Evolutionary conservation across 768 basidiomycete genomes (phyloP), one percentile per base, ranked within the genome.

Genomic region (Ramaria sp.): DNA sequence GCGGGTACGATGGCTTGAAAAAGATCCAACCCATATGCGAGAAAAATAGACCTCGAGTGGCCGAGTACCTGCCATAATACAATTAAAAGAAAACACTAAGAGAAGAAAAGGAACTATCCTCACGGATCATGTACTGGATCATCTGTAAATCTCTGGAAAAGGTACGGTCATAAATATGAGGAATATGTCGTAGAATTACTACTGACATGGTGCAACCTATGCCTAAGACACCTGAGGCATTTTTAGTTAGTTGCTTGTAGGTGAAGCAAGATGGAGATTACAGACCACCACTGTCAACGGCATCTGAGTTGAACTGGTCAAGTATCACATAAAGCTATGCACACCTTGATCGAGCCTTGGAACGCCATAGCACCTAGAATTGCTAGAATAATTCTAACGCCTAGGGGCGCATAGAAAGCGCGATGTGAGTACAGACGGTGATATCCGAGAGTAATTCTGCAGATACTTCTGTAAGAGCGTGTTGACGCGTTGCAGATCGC

Each of bases 21-120:
- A 90, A 89, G 61, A 89, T 88, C 88, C 88, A 91, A 1, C 88
- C 88, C 72, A 88, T 78, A 60, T 89, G 88, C 5, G 85, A 83
- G 62, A 78, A 88, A 50, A 84, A 73, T 1, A 91, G 66, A 0
- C 88, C 88, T 25, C 75, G 72, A 0, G 84, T 83, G 0, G 87
- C 88, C 16, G 83, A 73, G 63, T 91, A 91, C 3, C 82, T 83
- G n/a, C n/a, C n/a, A n/a, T n/a, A 51, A 1, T 22, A 9, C 28
- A 15, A 24, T 54, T 12, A 48, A 13, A 56, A 22, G 37, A 48
- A 44, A 28, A 3, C 5, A 43, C 24, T 27, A 12, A 38, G 37
- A 41, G 42, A 45, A 38, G 25, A 13, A 25, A 37, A 18, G 22
- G 25, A 12, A 22, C 65, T n/a, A n/a, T n/a, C n/a, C 79, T 58